Conservation (phyloP, 2,329 filamentous ascomycete genomes). For the Fusarium drepaniforme region DNA sequence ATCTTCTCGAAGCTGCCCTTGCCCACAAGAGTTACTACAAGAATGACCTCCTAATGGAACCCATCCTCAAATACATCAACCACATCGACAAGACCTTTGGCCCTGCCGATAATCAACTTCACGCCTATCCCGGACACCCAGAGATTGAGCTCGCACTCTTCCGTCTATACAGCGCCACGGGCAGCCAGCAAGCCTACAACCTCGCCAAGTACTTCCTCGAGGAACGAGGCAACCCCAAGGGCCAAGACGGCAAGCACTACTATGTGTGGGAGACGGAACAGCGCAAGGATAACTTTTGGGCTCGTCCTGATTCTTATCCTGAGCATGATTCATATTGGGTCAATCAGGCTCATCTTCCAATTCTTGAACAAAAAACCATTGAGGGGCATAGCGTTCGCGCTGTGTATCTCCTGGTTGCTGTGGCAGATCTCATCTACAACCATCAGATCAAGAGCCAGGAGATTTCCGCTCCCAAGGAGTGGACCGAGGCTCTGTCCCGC, state of each 20-base stretch:
- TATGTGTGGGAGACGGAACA: conserved; percentile 66
- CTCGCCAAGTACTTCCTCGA: conserved; percentile 60
- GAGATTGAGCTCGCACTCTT: conserved; percentile 63
- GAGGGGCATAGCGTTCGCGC: conserved; percentile 72
- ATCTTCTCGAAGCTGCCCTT: conserved; percentile 71
- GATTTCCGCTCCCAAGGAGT: conserved; percentile 38
- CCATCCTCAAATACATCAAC: conserved; percentile 66
- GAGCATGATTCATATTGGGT: conserved; percentile 59
- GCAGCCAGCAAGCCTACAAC: conserved; percentile 52
- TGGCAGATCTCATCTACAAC: conserved; percentile 62
- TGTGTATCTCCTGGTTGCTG: conserved; percentile 70
- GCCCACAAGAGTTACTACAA: conserved; percentile 65
- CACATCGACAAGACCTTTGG: conserved; percentile 66
- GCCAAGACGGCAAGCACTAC: conserved; percentile 70
- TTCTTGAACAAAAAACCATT: conserved; percentile 52
- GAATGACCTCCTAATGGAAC: conserved; percentile 63
- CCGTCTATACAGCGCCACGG: conserved; percentile 52
- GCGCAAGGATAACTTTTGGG: conserved; percentile 60
- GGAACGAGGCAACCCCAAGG: conserved; percentile 42
- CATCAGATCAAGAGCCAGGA: conserved; percentile 27
- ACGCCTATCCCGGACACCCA: conserved; percentile 67
- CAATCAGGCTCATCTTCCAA: conserved; percentile 67
- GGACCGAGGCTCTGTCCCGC: conserved; percentile 55
- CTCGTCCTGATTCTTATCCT: conserved; percentile 61
- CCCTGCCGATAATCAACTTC: conserved; percentile 59